Evolutionary conservation across 1,139 yeast species (phyloP).

Genomic region (Casaregolazyma suthepensis): DNA sequence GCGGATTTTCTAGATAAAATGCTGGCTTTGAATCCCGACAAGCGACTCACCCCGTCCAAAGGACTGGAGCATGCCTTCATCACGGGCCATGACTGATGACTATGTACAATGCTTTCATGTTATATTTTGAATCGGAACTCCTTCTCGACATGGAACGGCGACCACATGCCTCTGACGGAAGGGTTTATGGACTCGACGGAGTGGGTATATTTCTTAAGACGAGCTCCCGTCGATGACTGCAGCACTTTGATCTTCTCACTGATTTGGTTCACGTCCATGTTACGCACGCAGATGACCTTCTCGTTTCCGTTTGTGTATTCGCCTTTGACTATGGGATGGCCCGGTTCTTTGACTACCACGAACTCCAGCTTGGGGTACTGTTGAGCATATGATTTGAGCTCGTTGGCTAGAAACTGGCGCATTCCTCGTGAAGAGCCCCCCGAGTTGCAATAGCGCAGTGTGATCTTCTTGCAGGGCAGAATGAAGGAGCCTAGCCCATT

Average conservation of each 20-base stretch:
- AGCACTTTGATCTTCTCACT: conserved; percentile 48
- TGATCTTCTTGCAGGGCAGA: conserved; percentile 64
- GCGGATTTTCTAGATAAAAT: conserved; percentile 60
- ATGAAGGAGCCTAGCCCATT: conserved; percentile 82
- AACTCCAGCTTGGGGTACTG: conserved; percentile 64
- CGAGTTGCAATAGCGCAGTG: conserved; percentile 81
- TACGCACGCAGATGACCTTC: conserved; percentile 59
- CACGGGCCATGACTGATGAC: conserved; percentile 6
- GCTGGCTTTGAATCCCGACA: conserved; percentile 68
- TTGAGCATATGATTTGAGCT: conserved; percentile 53
- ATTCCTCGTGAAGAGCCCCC: conserved; percentile 92
- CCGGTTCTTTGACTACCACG: conserved; percentile 60
- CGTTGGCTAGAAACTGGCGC: conserved; percentile 54
- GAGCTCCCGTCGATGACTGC: conserved; percentile 55
- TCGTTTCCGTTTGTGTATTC: conserved; percentile 45
- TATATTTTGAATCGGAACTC: conserved; percentile 61
- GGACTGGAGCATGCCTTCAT: conserved; percentile 69
- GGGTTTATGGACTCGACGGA: conserved; percentile 74
- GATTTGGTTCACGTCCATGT: conserved; percentile 48
- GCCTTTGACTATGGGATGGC: conserved; percentile 78
- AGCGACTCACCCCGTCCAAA: conserved; percentile 63
- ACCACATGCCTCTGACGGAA: conserved; percentile 96
- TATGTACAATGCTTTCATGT: conserved; percentile 15
- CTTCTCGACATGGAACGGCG: conserved; percentile 82
- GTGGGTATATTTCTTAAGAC: conserved; percentile 55